These are phyloP conservation scores for Penicillium sclerotiorum DNA, from an alignment of 2,329 filamentous ascomycete species.

Conservation along the genomic window DNA sequence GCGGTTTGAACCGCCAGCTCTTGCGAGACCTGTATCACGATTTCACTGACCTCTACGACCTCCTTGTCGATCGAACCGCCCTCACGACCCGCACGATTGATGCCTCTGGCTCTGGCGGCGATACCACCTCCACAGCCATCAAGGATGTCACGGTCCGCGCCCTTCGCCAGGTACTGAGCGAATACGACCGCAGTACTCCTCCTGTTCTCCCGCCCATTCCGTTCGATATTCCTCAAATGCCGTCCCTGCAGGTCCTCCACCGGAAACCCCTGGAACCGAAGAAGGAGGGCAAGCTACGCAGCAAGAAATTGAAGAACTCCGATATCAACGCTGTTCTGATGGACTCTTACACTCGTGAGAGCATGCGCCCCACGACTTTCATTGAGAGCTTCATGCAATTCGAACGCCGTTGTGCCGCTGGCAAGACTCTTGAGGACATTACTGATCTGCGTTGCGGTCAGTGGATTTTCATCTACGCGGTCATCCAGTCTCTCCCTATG, in stretches of 20 bases:
- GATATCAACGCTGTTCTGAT: conserved; percentile 77
- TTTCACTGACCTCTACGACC: conserved; percentile 82
- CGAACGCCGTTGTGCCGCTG: conserved; percentile 47
- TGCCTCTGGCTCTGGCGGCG: conserved; percentile 59
- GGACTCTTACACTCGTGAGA: conserved; percentile 78
- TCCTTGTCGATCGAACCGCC: conserved; percentile 77
- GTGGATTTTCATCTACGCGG: conserved; percentile 56
- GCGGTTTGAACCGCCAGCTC: conserved; percentile 81
- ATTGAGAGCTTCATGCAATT: conserved; percentile 53
- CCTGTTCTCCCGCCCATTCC: conserved; percentile 90
- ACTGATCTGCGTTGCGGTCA: conserved; percentile 52
- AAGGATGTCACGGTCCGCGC: conserved; percentile 67
- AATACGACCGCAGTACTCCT: conserved; percentile 86
- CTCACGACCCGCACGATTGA: conserved; percentile 79
- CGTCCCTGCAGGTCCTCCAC: conserved; percentile 67
- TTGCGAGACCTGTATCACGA: conserved; percentile 82
- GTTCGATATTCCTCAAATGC: conserved; percentile 81
- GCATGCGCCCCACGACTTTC: conserved; percentile 53
- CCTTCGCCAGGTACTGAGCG: conserved; percentile 76
- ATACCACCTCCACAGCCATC: conserved; percentile 41
- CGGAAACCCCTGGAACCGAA: conserved; percentile 68
- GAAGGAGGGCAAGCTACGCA: conserved; percentile 72
- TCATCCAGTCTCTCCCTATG: conserved; percentile 53
- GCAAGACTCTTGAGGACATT: conserved; percentile 49
- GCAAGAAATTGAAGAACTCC: conserved; percentile 73